Evolutionary conservation across 306 rosid genomes (phyloP).

Genomic region (Vigna reflexopilosa): DNA sequence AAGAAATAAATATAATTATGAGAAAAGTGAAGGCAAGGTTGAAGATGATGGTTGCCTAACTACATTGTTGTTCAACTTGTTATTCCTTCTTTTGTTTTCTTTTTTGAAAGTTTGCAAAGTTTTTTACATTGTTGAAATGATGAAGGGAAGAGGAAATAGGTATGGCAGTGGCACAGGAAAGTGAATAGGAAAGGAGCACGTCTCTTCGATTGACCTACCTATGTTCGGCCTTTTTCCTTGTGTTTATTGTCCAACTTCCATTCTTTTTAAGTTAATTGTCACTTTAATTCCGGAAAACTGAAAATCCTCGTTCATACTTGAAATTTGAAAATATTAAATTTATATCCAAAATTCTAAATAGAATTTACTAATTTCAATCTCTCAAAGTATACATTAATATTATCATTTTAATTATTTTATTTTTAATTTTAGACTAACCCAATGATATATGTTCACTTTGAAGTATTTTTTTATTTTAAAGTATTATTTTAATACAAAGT

Average conservation of each 20-base stretch:
- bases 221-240: conserved; percentile 28
- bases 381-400: too few relatives aligned
- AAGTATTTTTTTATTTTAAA: too few relatives aligned
- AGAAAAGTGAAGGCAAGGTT: conserved; percentile 26
- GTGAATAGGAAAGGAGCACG: conserved; percentile 45
- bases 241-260: conserved; percentile 22
- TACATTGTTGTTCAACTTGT: background rate
- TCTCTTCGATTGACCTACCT: conserved; percentile 49
- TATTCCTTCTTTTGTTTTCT: background rate
- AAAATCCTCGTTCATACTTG: too few relatives aligned
- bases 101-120: background rate
- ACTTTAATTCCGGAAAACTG: too few relatives aligned
- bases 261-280: too few relatives aligned
- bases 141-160: background rate
- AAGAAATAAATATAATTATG: background rate
- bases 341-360: too few relatives aligned
- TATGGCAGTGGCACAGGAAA: conserved; percentile 12
- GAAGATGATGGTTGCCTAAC: conserved; percentile 62
- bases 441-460: too few relatives aligned
- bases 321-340: too few relatives aligned
- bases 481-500: too few relatives aligned
- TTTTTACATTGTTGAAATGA: background rate
- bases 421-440: too few relatives aligned
- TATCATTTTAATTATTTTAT: too few relatives aligned
- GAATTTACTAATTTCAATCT: too few relatives aligned